Base-by-base conservation (phyloP, 108 stramenopile genomes). In the Stephanodiscus triporus region DNA sequence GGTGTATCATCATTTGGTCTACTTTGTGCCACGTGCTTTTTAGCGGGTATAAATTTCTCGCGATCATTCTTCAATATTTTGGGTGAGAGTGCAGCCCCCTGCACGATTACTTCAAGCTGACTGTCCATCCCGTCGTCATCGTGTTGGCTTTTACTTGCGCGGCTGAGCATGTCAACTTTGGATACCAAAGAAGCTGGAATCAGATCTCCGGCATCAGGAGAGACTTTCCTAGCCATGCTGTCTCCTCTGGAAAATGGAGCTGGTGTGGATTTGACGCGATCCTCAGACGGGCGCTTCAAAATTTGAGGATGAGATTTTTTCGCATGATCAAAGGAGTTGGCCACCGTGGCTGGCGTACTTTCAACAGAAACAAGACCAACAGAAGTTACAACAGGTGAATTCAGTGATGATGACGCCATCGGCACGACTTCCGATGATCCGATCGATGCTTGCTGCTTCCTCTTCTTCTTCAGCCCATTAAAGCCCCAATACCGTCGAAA, bases 401-500 rank as follows among this genome's bases (percentile, higher is more conserved):
- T 27, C 23, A 6, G 23, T 54, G 53, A 20, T 0, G 53, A 54
- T 27, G 53, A 1, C 53, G 9, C 22, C 17, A n/a, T 37, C 37
- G 60, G 30, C 40, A n/a, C 30, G 19, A 6, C 19, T 40, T 19
- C 37, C 29, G 30, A 19, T 16, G 60, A 40, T 43, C 13, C 60
- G 37, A 37, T 23, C 37, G 20, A 22, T 2, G 20, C 9, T 1
- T 11, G 27, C 20, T 47, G 57, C 17, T 53, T 76, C 49, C 61
- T 76, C 17, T 48, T 68, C 34, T 38, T 68, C 51, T 68, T 80
- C 57, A 80, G 54, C 10, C 78, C 80, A 59, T 77, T 65, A 49
- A 81, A 81, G 9, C 80, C 80, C 80, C 80, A 81, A 49, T 72
- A 81, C 50, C 63, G 62, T 30, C 55, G 40, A 34, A 51, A 65